Conservation (phyloP, 306 rosid species). For the Astragalus glycyphyllos region DNA sequence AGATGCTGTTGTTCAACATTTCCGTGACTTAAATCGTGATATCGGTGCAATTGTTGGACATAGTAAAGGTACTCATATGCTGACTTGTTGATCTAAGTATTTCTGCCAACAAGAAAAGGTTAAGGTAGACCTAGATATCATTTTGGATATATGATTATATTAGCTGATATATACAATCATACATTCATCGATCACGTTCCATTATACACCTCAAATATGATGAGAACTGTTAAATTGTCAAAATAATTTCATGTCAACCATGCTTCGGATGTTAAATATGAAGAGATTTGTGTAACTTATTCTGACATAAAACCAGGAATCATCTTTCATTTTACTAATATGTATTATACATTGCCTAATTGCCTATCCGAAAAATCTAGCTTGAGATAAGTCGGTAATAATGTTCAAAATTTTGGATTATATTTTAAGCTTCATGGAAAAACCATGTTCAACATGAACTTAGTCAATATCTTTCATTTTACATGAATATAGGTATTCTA, state of each 20-base stretch:
- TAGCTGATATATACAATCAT: constrained; percentile 11
- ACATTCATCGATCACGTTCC: not conserved
- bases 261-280: constrained; percentile 18
- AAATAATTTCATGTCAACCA: constrained; percentile 33
- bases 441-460: constrained; percentile 2
- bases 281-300: not conserved
- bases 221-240: constrained; percentile 6
- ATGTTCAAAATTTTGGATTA: not conserved
- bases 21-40: constrained; percentile 51
- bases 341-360: not conserved
- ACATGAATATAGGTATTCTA: too few relatives aligned
- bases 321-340: too few relatives aligned
- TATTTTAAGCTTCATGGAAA: constrained; percentile 13
- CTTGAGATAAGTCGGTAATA: constrained; percentile 3
- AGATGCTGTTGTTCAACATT: constrained; percentile 59
- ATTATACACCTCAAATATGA: not conserved
- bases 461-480: not conserved
- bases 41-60: constrained; percentile 74
- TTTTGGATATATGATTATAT: constrained; percentile 9
- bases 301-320: too few relatives aligned
- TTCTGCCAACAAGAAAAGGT: not conserved
- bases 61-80: constrained; percentile 72
- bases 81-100: constrained; percentile 29
- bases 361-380: not conserved
- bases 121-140: constrained; percentile 13